Evolutionary conservation across 1,284 basidiomycete species (phyloP).

Genomic region (Trichosporon coremiiforme): DNA sequence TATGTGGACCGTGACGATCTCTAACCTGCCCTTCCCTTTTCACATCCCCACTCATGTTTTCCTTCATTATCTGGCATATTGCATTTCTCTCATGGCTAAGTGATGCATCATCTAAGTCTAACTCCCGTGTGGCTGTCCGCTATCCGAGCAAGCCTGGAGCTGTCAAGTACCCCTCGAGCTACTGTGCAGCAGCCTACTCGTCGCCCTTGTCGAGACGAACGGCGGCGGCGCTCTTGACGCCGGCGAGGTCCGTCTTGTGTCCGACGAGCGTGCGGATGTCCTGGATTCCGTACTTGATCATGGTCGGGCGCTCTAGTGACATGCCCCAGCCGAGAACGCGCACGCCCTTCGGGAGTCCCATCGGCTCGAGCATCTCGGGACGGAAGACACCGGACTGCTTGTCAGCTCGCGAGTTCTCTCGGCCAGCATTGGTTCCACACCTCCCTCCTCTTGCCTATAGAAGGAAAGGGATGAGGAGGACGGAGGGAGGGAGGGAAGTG

Average conservation of each 20-base stretch:
- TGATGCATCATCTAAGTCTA: slow-evolving; percentile 18
- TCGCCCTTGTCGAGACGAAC: slow-evolving; percentile 70
- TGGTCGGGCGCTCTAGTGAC: slow-evolving; percentile 93
- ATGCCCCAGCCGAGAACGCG: slow-evolving; percentile 98
- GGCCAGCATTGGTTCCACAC: too few relatives aligned
- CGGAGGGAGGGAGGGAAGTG: too few relatives aligned
- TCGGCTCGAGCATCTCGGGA: slow-evolving; percentile 98
- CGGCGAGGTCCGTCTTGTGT: slow-evolving; percentile 91
- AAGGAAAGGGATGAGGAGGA: too few relatives aligned
- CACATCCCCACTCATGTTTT: not conserved
- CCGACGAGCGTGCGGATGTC: slow-evolving; percentile 97
- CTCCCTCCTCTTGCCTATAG: too few relatives aligned
- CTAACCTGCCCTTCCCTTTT: too few relatives aligned
- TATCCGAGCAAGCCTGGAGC: too few relatives aligned
- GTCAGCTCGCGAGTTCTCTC: slow-evolving; percentile 22
- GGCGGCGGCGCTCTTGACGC: slow-evolving; percentile 83
- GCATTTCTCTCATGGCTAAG: slow-evolving; percentile 3
- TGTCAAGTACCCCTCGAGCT: too few relatives aligned
- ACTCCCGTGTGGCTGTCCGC: not conserved
- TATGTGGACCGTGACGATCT: slow-evolving; percentile 45
- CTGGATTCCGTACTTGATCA: slow-evolving; percentile 93
- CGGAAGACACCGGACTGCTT: slow-evolving; percentile 96
- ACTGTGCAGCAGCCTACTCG: slow-evolving; percentile 31
- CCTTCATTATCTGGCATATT: not conserved
- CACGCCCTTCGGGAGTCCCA: slow-evolving; percentile 97